A percentile compares a stretch with the other conserved stretches of the same genome.
These are phyloP conservation scores for Suillus variegatus DNA, from an alignment of 768 basidiomycete species.

Conservation along the genomic window DNA sequence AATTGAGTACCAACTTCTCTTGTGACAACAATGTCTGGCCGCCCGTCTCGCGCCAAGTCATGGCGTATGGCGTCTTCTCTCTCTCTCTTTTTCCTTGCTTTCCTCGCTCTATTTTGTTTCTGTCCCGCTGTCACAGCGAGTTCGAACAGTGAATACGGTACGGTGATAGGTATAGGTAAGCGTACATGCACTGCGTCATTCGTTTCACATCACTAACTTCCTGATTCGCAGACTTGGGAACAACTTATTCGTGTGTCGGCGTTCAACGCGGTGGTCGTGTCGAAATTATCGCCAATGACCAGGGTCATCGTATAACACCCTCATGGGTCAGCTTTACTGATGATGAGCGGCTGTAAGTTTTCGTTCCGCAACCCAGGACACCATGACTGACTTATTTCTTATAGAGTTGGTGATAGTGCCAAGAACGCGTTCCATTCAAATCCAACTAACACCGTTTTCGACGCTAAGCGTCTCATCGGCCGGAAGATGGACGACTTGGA, in stretches of 20 bases:
- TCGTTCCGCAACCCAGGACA: background rate
- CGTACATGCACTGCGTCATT: slow-evolving; percentile 9
- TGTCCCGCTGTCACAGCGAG: slow-evolving; percentile 62
- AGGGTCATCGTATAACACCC: slow-evolving; percentile 87
- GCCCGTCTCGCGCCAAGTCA: slow-evolving; percentile 60
- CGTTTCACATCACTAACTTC: slow-evolving; percentile 12
- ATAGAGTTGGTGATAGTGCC: slow-evolving; percentile 85
- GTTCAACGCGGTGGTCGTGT: slow-evolving; percentile 85
- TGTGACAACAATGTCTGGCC: slow-evolving; percentile 18
- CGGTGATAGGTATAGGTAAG: slow-evolving; percentile 91
- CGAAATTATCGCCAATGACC: slow-evolving; percentile 89
- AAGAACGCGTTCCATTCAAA: slow-evolving; percentile 96
- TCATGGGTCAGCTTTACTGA: slow-evolving; percentile 85
- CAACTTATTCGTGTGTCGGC: slow-evolving; percentile 96
- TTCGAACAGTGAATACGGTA: slow-evolving; percentile 73
- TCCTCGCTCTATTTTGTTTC: slow-evolving; percentile 73
- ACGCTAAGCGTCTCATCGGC: slow-evolving; percentile 95
- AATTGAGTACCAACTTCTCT: background rate
- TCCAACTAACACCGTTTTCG: slow-evolving; percentile 92
- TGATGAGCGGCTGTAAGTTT: slow-evolving; percentile 64
- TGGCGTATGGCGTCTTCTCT: slow-evolving; percentile 57
- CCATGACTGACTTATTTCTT: background rate
- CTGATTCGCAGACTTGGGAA: slow-evolving; percentile 74
- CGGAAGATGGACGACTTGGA: slow-evolving; percentile 82
- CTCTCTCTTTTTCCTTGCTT: slow-evolving; percentile 57